A percentile compares a stretch with the other conserved stretches of the same genome.
phyloP scores from a whole-genome alignment of 306 rosid genomes.

The Nissolia schottii region DNA sequence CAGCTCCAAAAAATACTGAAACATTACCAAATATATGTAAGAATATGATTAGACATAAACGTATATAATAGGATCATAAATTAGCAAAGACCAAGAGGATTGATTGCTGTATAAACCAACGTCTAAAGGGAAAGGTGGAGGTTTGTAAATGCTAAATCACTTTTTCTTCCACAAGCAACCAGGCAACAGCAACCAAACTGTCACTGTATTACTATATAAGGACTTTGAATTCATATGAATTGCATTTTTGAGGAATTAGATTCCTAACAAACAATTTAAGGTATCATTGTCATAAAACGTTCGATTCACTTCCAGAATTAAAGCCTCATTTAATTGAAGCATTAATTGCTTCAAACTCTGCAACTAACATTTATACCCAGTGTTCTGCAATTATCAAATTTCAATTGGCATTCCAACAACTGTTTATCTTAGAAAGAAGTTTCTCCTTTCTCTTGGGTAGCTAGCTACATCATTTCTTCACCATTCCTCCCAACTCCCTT shows the following conservation, averaged over 20 bases:
- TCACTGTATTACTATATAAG: not conserved
- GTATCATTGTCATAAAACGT: not conserved
- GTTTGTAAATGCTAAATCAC: slow-evolving; percentile 2
- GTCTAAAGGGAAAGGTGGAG: slow-evolving; percentile 6
- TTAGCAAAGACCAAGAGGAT: not conserved
- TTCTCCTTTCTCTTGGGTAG: not conserved
- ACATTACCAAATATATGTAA: slow-evolving; percentile 25
- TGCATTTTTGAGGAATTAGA: not conserved
- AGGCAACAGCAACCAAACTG: slow-evolving; percentile 10
- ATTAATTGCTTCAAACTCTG: not conserved
- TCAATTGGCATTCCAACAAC: not conserved
- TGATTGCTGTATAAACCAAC: not conserved
- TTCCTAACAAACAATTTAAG: not conserved
- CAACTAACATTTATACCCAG: slow-evolving; percentile 1
- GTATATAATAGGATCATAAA: not conserved
- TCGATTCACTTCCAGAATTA: not conserved
- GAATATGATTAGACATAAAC: not conserved
- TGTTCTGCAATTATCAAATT: not conserved
- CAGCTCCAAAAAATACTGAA: slow-evolving; percentile 86
- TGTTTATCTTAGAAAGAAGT: not conserved
- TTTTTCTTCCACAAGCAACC: slow-evolving; percentile 6
- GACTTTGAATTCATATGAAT: not conserved
- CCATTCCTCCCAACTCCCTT: slow-evolving; percentile 4
- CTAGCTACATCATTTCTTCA: slow-evolving; percentile 15
- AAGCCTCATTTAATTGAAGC: not conserved